phyloP scores from a whole-genome alignment of 2,329 filamentous ascomycete genomes.

The Didymella pinodella region DNA sequence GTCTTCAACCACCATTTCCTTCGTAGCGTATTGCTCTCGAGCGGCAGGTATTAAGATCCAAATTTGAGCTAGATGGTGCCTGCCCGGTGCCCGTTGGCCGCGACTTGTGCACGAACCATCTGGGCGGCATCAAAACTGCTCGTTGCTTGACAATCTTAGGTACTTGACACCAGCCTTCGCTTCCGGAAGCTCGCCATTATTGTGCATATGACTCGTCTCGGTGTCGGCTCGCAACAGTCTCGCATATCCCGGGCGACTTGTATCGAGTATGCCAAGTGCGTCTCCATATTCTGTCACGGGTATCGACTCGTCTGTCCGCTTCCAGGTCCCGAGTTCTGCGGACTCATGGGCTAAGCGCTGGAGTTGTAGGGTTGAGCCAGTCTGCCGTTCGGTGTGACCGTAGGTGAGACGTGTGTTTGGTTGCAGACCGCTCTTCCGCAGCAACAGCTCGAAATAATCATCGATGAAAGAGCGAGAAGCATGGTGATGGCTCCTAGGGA shows the following conservation, averaged over 20 bases:
- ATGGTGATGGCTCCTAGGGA: not conserved
- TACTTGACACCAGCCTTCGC: not conserved
- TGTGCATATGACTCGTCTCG: not conserved
- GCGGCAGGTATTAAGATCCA: not conserved
- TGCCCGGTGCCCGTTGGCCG: no score
- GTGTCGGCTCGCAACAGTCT: not conserved
- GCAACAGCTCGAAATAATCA: not conserved
- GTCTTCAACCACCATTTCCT: not conserved
- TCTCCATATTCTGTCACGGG: not conserved
- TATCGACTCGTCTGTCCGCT: not conserved
- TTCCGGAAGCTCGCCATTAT: not conserved
- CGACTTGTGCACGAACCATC: no score
- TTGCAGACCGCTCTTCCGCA: not conserved
- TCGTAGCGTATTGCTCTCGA: not conserved
- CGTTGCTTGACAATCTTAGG: not conserved
- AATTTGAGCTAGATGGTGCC: no score
- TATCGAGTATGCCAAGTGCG: not conserved
- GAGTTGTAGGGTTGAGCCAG: not conserved
- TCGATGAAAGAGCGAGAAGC: not conserved
- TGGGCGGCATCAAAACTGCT: not conserved
- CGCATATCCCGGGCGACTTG: not conserved
- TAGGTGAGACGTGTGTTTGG: not conserved
- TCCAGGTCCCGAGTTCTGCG: not conserved
- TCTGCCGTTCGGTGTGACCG: not conserved
- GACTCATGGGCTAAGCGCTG: not conserved